phyloP scores from a whole-genome alignment of 169 alveolate genomes.

The Babesia bovis region DNA sequence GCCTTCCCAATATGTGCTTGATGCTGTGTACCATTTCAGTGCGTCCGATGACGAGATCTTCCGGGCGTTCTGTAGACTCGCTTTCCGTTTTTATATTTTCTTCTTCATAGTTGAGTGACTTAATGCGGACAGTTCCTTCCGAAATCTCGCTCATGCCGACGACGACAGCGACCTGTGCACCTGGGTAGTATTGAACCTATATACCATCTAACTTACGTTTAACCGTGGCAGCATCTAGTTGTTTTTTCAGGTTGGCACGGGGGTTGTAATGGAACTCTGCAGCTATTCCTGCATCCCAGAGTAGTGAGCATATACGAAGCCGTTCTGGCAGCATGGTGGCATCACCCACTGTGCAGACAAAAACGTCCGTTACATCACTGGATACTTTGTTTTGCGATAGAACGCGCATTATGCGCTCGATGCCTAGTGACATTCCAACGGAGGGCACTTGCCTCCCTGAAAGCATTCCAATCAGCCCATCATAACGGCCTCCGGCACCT shows the following conservation, averaged over 20 bases:
- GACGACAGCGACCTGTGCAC: slow-evolving; percentile 49
- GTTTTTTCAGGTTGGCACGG: slow-evolving; percentile 76
- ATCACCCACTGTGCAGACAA: slow-evolving; percentile 73
- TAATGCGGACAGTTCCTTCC: slow-evolving; percentile 38
- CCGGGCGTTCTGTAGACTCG: slow-evolving; percentile 8
- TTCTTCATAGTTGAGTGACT: slow-evolving; percentile 19
- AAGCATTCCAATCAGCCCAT: slow-evolving; percentile 90
- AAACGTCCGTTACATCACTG: slow-evolving; percentile 61
- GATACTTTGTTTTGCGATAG: slow-evolving; percentile 9
- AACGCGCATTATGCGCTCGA: slow-evolving; percentile 90
- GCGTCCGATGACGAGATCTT: slow-evolving; percentile 38
- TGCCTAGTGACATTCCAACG: slow-evolving; percentile 94
- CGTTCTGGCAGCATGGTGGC: slow-evolving; percentile 70
- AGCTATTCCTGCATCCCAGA: slow-evolving; percentile 71
- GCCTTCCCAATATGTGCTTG: slow-evolving; percentile 26
- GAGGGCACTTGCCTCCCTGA: slow-evolving; percentile 89
- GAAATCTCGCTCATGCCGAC: slow-evolving; percentile 53
- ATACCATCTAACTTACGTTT: slow-evolving; percentile 27
- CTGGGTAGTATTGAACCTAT: slow-evolving; percentile 14
- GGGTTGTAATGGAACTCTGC: slow-evolving; percentile 70
- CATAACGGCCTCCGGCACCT: slow-evolving; percentile 98
- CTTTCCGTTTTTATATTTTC: neutral
- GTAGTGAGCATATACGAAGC: slow-evolving; percentile 61
- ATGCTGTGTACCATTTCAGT: slow-evolving; percentile 39
- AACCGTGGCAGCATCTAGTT: slow-evolving; percentile 83